These are phyloP conservation scores for Coemansia sp. DNA, from an alignment of 192 early-diverging fungal species.

Conservation along the genomic window DNA sequence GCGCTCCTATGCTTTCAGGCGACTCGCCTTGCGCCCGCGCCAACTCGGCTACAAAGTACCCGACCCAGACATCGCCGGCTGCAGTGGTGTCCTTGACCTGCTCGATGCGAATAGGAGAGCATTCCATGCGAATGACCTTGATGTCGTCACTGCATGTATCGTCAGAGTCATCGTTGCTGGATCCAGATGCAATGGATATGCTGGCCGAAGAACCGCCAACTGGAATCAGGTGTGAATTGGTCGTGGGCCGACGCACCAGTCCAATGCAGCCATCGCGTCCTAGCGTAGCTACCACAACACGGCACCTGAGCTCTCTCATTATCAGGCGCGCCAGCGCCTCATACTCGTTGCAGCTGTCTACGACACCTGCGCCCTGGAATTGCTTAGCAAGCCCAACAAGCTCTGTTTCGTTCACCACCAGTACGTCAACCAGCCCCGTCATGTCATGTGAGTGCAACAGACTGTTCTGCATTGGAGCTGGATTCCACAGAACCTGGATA, in stretches of 20 bases:
- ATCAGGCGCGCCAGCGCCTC: constrained; percentile 10
- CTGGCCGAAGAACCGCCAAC: constrained; percentile 5
- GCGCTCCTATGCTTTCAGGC: constrained; percentile 29
- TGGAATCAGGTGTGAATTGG: constrained; percentile 19
- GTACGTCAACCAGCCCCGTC: constrained; percentile 62
- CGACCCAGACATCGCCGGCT: constrained; percentile 51
- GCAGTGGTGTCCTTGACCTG: constrained; percentile 42
- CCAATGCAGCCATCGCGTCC: constrained; percentile 27
- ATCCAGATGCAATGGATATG: background rate
- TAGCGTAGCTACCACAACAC: constrained; percentile 28
- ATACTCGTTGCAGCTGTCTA: background rate
- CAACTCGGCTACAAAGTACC: constrained; percentile 47
- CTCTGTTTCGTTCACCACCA: constrained; percentile 82
- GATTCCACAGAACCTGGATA: constrained; percentile 76
- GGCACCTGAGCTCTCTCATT: constrained; percentile 1
- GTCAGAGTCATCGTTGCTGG: background rate
- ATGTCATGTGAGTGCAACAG: constrained; percentile 28
- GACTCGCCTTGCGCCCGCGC: constrained; percentile 29
- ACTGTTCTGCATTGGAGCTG: constrained; percentile 64
- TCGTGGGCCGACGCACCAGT: constrained; percentile 15
- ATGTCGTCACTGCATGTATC: constrained; percentile 10
- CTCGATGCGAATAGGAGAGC: constrained; percentile 21
- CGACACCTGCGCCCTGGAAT: constrained; percentile 4
- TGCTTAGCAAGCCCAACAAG: constrained; percentile 46
- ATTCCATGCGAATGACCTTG: constrained; percentile 10